Percentiles rank a stretch among this genome's conserved stretches.
phyloP scores from a whole-genome alignment of 2,329 filamentous ascomycete species.

The Eurotiales sp. region DNA sequence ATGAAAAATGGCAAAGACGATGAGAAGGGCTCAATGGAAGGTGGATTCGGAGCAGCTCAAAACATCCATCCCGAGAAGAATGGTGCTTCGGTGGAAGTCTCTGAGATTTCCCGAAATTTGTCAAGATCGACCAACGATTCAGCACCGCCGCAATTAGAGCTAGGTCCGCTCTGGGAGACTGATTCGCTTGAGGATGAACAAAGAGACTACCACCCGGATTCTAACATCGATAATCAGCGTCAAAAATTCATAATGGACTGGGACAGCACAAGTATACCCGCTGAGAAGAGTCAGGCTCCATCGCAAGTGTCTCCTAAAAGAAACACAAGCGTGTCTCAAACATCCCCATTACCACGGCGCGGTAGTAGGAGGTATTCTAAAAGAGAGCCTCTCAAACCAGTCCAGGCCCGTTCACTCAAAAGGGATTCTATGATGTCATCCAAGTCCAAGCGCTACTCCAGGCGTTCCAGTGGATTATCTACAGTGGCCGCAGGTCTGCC shows the following conservation, averaged over 20 bases:
- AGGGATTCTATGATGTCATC: constrained; percentile 34
- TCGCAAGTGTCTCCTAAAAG: constrained; percentile 22
- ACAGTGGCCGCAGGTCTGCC: constrained; percentile 35
- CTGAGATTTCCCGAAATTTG: constrained; percentile 21
- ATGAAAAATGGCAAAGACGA: constrained; percentile 19
- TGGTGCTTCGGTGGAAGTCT: constrained; percentile 2
- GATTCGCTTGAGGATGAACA: constrained; percentile 22
- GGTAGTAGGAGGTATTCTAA: constrained; percentile 28
- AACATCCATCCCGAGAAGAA: constrained; percentile 9
- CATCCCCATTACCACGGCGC: constrained; percentile 27
- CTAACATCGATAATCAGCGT: constrained; percentile 10
- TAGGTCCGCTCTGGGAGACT: constrained; percentile 31
- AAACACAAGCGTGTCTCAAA: constrained; percentile 27
- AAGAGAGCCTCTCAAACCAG: constrained; percentile 33
- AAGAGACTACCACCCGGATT: constrained; percentile 12
- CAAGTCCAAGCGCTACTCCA: constrained; percentile 34
- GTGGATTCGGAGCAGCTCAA: constrained; percentile 19
- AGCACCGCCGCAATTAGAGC: constrained; percentile 31
- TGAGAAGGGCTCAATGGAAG: constrained; percentile 19
- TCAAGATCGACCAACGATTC: constrained; percentile 23
- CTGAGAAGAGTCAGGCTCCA: constrained; percentile 21
- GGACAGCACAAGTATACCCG: constrained; percentile 22
- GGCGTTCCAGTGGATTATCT: constrained; percentile 37
- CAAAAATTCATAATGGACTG: constrained; percentile 29
- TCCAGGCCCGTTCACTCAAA: constrained; percentile 34